A percentile compares a stretch with the other conserved stretches of the same genome.
These are phyloP conservation scores for Leccinum sublutescens DNA, from an alignment of 768 basidiomycete species.

Conservation along the genomic window DNA sequence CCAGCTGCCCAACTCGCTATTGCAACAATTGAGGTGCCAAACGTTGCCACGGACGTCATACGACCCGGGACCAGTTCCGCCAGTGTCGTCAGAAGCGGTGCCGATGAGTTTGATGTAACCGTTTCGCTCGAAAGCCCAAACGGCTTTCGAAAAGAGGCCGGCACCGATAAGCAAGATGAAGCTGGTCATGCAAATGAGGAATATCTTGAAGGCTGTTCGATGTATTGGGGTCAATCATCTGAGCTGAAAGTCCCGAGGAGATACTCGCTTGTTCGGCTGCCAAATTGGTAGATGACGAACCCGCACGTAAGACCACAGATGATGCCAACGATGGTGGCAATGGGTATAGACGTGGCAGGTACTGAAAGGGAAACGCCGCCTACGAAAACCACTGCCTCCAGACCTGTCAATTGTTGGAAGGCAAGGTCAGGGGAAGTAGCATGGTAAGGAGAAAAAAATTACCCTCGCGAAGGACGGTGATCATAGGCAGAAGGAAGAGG, in stretches of 20 bases:
- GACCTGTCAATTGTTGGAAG: conserved; percentile 37
- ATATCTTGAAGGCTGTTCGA: conserved; percentile 66
- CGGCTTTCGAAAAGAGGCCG: conserved; percentile 81
- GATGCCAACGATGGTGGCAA: conserved; percentile 85
- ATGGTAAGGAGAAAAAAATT: background rate
- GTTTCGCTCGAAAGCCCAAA: conserved; percentile 71
- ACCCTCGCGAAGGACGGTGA: conserved; percentile 95
- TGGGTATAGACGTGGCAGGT: conserved; percentile 80
- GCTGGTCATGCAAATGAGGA: conserved; percentile 91
- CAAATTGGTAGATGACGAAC: conserved; percentile 76
- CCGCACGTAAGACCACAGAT: conserved; percentile 74
- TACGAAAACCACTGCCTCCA: conserved; percentile 93
- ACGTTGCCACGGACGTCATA: conserved; percentile 80
- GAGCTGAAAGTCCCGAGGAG: too few relatives aligned
- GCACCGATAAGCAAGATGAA: conserved; percentile 91
- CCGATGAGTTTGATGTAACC: conserved; percentile 70
- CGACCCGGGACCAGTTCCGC: conserved; percentile 78
- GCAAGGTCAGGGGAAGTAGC: background rate
- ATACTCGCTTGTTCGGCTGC: conserved; percentile 63
- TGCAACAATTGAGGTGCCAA: conserved; percentile 86
- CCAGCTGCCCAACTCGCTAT: conserved; percentile 67
- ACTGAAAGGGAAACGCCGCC: conserved; percentile 89
- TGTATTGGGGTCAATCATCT: background rate
- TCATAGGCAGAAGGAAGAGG: conserved; percentile 83
- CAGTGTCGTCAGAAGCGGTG: conserved; percentile 62